phyloP scores from a whole-genome alignment of 2,329 filamentous ascomycete genomes.

The Pezicula rhizophila region DNA sequence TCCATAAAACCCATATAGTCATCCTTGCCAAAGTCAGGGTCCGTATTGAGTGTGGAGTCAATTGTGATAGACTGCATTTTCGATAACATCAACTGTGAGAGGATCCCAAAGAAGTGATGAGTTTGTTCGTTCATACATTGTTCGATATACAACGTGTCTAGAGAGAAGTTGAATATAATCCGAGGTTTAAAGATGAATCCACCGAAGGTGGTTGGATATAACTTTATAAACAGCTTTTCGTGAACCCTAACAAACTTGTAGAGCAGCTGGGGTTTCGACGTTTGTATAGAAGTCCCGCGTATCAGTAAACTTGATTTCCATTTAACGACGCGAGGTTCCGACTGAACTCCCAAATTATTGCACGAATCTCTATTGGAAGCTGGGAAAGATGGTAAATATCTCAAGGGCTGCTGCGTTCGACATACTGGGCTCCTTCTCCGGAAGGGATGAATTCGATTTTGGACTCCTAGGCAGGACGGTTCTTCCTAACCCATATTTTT shows the following conservation, averaged over 20 bases:
- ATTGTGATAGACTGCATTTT: slow-evolving; percentile 9
- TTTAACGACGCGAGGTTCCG: slow-evolving; percentile 7
- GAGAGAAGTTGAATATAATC: slow-evolving; percentile 15
- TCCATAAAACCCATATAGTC: too few relatives aligned
- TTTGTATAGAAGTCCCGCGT: slow-evolving; percentile 8
- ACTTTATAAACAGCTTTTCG: slow-evolving; percentile 4
- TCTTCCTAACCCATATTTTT: too few relatives aligned
- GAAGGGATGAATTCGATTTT: too few relatives aligned
- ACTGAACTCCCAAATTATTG: slow-evolving; percentile 12
- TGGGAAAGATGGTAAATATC: slow-evolving; percentile 7
- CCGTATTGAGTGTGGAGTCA: not conserved
- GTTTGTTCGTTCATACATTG: not conserved
- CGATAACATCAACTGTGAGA: slow-evolving; percentile 3
- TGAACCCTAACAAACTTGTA: slow-evolving; percentile 11
- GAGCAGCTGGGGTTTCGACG: slow-evolving; percentile 3
- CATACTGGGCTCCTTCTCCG: too few relatives aligned
- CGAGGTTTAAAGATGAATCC: slow-evolving; percentile 2
- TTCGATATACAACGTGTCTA: slow-evolving; percentile 15
- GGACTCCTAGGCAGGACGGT: too few relatives aligned
- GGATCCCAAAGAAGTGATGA: slow-evolving; percentile 3
- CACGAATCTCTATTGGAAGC: slow-evolving; percentile 15
- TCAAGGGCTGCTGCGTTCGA: too few relatives aligned
- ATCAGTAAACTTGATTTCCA: not conserved
- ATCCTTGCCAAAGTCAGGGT: too few relatives aligned
- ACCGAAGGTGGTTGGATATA: slow-evolving; percentile 13